Base-by-base conservation (phyloP, 768 basidiomycete genomes). In the Leccinum broughii region DNA sequence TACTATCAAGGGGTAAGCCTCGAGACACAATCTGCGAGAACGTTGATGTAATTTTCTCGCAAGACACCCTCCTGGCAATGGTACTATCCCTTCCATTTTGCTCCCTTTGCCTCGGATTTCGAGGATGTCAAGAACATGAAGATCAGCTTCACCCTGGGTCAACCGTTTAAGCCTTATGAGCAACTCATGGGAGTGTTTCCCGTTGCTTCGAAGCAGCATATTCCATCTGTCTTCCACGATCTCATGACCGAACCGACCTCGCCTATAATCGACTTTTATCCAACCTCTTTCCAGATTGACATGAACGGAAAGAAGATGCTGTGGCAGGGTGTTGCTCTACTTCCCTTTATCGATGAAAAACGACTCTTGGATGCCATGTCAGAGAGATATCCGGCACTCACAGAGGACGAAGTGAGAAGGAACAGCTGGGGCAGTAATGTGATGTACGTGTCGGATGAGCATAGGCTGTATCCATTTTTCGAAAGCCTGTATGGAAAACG, bases 241-340 rank as follows among this genome's bases (percentile, higher is more conserved):
- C 83, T 98, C 41, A 99, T 99, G 97, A 83, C 80, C 4, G 85
- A 91, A 3, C 83, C 88, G 52, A 84, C 89, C 34, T 98, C 95
- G 0, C 93, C 94, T 8, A 98, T 98, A 74, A 85, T 93, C 61
- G 95, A 98, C 69, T 98, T 98, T 78, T 98, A 98, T 75, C 96
- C 96, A 0, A 63, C 81, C 0, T 85, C 89, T 15, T 99, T 99
- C 73, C 86, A 95, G 66, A 89, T 98, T 69, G 97, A 99, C 75
- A 99, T 99, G 97, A 99, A 99, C 70, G 97, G 97, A 60, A 98
- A 98, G 78, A 92, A 91, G 77, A 98, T 98, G 95, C 82, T 92
- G 7, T 99, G 97, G 97, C 96, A 99, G 75, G 97, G 97, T 56
- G 94, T 99, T 58, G 95, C 97, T 0, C 79, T 99, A 9, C 79